Evolutionary conservation across 805 yeast species (phyloP).

Genomic region (Ogataea dorogensis): DNA sequence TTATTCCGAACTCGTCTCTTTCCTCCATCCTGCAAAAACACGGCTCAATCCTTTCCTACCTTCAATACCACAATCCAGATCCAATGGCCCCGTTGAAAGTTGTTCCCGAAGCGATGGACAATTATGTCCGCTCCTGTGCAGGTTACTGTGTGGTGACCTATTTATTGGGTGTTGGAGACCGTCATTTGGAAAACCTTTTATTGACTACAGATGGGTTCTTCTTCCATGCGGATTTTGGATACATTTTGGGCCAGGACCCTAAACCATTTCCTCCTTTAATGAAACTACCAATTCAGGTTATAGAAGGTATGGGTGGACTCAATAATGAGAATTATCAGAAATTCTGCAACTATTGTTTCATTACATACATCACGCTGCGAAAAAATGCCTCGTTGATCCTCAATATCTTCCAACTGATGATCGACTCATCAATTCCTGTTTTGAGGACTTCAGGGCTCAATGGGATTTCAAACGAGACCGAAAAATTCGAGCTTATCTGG

Average conservation of each 20-base stretch:
- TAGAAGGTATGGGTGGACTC: slow-evolving; percentile 97
- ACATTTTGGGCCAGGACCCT: slow-evolving; percentile 94
- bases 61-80: slow-evolving; percentile 66
- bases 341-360: slow-evolving; percentile 91
- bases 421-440: slow-evolving; percentile 90
- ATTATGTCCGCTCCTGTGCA: slow-evolving; percentile 91
- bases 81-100: slow-evolving; percentile 45
- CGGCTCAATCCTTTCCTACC: slow-evolving; percentile 67
- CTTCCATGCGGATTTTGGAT: slow-evolving; percentile 98
- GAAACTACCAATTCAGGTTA: slow-evolving; percentile 94
- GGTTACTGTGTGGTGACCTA: slow-evolving; percentile 97
- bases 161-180: slow-evolving; percentile 92
- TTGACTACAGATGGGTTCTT: slow-evolving; percentile 78
- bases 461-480: slow-evolving; percentile 44
- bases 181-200: slow-evolving; percentile 89
- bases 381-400: slow-evolving; percentile 87
- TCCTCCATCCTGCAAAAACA: slow-evolving; percentile 75
- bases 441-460: slow-evolving; percentile 44
- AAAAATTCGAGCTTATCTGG: slow-evolving; percentile 81
- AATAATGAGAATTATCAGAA: slow-evolving; percentile 79
- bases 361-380: slow-evolving; percentile 86
- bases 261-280: slow-evolving; percentile 98
- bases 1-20: slow-evolving; percentile 88
- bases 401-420: slow-evolving; percentile 90
- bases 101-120: slow-evolving; percentile 76